Conservation (phyloP, 2,329 filamentous ascomycete genomes). For the Aspergillus japonicus region DNA sequence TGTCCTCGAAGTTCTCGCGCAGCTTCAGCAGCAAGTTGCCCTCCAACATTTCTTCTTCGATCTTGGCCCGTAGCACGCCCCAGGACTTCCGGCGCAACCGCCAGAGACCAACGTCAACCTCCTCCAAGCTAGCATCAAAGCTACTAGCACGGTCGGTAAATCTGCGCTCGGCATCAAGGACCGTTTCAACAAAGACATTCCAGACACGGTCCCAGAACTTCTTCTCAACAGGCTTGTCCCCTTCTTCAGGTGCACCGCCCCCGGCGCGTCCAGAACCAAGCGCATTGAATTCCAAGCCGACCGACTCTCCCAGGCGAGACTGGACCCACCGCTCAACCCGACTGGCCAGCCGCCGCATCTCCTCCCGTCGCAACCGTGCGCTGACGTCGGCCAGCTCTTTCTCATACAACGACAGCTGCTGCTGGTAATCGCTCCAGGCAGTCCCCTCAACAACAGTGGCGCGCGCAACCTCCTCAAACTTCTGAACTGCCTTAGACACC, state of each 20-base stretch:
- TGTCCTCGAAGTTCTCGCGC: conserved; percentile 97
- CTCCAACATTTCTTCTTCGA: conserved; percentile 98
- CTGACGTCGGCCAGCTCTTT: conserved; percentile 92
- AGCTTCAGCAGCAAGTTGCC: conserved; percentile 94
- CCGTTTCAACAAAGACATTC: conserved; percentile 77
- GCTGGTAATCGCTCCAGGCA: conserved; percentile 81
- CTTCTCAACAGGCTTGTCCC: conserved; percentile 74
- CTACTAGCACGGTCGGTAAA: conserved; percentile 88
- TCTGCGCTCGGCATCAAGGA: conserved; percentile 78
- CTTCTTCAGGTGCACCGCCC: conserved; percentile 73
- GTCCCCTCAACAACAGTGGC: conserved; percentile 75
- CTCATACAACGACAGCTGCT: conserved; percentile 75
- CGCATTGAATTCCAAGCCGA: conserved; percentile 94
- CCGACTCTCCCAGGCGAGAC: conserved; percentile 78
- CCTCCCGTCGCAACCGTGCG: conserved; percentile 79
- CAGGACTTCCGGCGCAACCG: conserved; percentile 89
- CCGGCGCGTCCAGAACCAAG: conserved; percentile 85
- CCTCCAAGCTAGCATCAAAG: conserved; percentile 87
- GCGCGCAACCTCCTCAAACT: conserved; percentile 74
- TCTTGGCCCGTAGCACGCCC: conserved; percentile 82
- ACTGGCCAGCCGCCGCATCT: conserved; percentile 89
- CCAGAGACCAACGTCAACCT: conserved; percentile 92
- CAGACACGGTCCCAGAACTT: conserved; percentile 96
- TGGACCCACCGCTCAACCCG: conserved; percentile 93
- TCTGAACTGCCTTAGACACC: conserved; percentile 70